A percentile compares a stretch with the other conserved stretches of the same genome.
phyloP scores from a whole-genome alignment of 768 basidiomycete genomes.

The Suillus tomentosus region DNA sequence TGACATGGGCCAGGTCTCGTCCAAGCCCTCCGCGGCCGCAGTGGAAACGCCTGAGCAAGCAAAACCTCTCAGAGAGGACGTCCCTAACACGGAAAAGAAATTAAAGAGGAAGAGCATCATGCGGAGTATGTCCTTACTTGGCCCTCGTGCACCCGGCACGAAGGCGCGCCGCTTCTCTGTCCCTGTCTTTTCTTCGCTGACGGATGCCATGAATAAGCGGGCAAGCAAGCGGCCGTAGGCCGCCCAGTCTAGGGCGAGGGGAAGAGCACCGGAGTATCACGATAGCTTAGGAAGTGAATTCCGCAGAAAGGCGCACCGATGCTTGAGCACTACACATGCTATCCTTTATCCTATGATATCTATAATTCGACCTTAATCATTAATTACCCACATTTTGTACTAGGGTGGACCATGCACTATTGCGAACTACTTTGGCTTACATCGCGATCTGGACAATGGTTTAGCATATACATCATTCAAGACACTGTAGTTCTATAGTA shows the following conservation, averaged over 20 bases:
- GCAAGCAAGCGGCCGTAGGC: background rate
- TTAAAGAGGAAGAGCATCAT: constrained; percentile 4
- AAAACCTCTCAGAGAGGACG: background rate
- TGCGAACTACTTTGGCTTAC: background rate
- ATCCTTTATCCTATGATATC: background rate
- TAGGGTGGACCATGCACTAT: background rate
- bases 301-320: background rate
- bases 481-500: background rate
- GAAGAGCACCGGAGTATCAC: background rate
- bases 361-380: background rate
- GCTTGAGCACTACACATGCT: background rate
- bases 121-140: constrained; percentile 19
- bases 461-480: background rate
- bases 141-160: constrained; percentile 13
- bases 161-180: constrained; percentile 23
- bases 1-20: constrained; percentile 3
- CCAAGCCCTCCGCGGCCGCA: background rate
- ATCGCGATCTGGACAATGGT: constrained; percentile 8
- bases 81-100: background rate
- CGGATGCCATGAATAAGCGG: background rate
- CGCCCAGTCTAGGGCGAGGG: background rate
- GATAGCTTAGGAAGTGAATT: background rate
- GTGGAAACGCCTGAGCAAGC: background rate
- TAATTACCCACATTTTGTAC: too few species aligned
- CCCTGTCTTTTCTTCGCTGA: constrained; percentile 10